phyloP scores from a whole-genome alignment of 1,139 yeast genomes.

The Protomyces pachydermus region DNA sequence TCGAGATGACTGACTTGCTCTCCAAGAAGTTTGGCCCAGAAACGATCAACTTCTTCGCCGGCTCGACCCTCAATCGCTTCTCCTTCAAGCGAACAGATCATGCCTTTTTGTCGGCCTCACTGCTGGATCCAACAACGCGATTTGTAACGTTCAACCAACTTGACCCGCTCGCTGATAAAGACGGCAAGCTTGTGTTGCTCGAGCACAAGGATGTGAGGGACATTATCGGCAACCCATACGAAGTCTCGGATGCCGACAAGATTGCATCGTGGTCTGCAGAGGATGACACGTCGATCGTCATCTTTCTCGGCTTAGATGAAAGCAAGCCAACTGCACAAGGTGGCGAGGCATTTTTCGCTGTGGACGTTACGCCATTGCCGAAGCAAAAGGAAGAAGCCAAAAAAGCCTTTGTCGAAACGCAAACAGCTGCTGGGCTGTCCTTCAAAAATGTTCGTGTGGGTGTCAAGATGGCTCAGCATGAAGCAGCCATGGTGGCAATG shows the following conservation, averaged over 20 bases:
- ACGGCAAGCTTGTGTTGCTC: conserved; percentile 32
- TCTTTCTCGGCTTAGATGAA: conserved; percentile 27
- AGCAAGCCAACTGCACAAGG: conserved; percentile 41
- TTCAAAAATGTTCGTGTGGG: conserved; percentile 37
- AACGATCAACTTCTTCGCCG: conserved; percentile 42
- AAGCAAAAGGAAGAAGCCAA: conserved; percentile 30
- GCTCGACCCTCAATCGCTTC: conserved; percentile 66
- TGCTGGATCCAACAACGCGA: conserved; percentile 51
- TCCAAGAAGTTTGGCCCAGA: conserved; percentile 14
- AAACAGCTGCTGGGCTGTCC: conserved; percentile 37
- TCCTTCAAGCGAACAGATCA: conserved; percentile 69
- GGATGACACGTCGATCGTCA: conserved; percentile 38
- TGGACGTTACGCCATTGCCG: conserved; percentile 51
- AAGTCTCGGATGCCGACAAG: conserved; percentile 34
- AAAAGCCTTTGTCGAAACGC: conserved; percentile 32
- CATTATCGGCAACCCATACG: conserved; percentile 40
- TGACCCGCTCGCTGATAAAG: conserved; percentile 36
- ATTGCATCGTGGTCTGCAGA: conserved; percentile 37
- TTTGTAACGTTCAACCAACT: conserved; percentile 51
- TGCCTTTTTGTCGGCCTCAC: conserved; percentile 54
- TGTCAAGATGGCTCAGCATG: conserved; percentile 36
- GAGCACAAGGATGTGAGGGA: conserved; percentile 34
- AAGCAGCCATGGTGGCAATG: conserved; percentile 67
- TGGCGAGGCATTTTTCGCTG: conserved; percentile 74
- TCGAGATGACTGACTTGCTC: conserved; percentile 9